Evolutionary conservation across 306 rosid genomes (phyloP), one percentile per base, ranked within the genome.

Genomic region (Sicyos baderoa): DNA sequence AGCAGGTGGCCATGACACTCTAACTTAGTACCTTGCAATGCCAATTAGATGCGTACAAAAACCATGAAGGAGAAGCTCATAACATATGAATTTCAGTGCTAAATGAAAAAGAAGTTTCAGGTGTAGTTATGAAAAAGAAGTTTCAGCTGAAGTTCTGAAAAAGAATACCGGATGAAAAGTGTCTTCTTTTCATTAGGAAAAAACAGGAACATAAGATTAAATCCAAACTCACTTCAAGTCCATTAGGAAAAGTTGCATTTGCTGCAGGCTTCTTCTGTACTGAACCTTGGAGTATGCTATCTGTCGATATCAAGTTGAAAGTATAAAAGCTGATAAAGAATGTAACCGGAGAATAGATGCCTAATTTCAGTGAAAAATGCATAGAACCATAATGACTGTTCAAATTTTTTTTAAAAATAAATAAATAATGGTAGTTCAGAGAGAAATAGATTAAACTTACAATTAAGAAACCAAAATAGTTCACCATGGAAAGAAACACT

Each of bases 201-300:
- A 54, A 57, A 35, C 42, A 35, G 62, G 25, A 44, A 47, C 21
- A 50, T 47, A 21, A 44, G 53, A 44, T 65, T 14, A 65, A 65
- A 22, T 32, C 15, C 55, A 29, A 55, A 61, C 78, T 80, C 72
- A 94, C 99, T 91, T 94, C 99, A 80, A 88, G 85, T 77, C 99
- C 97, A 74, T 73, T 80, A 63, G 97, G 97, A 84, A 94, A 90
- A 76, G 87, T 82, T 64, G 86, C 77, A 73, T 12, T 54, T 44
- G 68, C 78, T 59, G 82, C 77, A 77, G 88, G 67, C 72, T 77
- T 81, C 76, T 83, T 86, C 84, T 84, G 82, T 75, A 64, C 35
- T 63, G 86, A 73, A 29, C 73, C 68, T 66, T 77, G 81, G n/a
- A 72, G 74, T 72, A 70, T 74, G 58, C 72, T 69, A 73, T 86